A percentile compares a stretch with the other conserved stretches of the same genome.
Conservation (phyloP, 768 basidiomycete species). For the Phylloporus rhodoxanthus region DNA sequence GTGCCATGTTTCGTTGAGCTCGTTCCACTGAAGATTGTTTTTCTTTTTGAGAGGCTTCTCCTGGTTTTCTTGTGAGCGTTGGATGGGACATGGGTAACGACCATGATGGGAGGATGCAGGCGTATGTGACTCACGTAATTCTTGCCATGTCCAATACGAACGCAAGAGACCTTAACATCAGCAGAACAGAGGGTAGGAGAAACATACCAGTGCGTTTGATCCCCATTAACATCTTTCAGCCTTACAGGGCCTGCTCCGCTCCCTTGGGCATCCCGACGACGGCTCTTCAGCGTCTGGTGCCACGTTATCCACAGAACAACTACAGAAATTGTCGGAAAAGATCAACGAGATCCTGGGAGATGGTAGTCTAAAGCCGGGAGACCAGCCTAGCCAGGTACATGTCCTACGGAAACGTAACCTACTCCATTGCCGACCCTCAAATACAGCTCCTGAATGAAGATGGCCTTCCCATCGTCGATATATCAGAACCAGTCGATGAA, state of each 20-base stretch:
- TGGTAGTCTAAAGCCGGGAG: slow-evolving; percentile 37
- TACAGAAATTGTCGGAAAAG: slow-evolving; percentile 52
- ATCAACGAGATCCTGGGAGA: slow-evolving; percentile 47
- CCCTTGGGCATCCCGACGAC: slow-evolving; percentile 26
- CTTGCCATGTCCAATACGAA: slow-evolving; percentile 18
- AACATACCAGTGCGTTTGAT: background rate
- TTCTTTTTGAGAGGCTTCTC: slow-evolving; percentile 41
- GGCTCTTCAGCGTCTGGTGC: slow-evolving; percentile 3
- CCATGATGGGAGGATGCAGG: slow-evolving; percentile 29
- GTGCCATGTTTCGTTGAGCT: slow-evolving; percentile 6
- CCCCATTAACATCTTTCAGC: slow-evolving; percentile 21
- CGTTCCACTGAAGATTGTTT: slow-evolving; percentile 9
- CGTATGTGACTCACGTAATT: slow-evolving; percentile 16
- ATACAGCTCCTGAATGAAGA: slow-evolving; percentile 67
- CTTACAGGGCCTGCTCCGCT: slow-evolving; percentile 36
- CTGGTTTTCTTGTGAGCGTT: slow-evolving; percentile 39
- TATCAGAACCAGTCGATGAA: slow-evolving; percentile 50
- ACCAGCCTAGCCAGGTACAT: slow-evolving; percentile 62
- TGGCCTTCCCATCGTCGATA: slow-evolving; percentile 73
- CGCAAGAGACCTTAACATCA: slow-evolving; percentile 26
- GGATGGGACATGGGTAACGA: slow-evolving; percentile 35
- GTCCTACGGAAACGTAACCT: slow-evolving; percentile 10
- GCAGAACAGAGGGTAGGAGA: slow-evolving; percentile 36
- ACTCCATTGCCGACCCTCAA: slow-evolving; percentile 17
- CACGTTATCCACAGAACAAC: slow-evolving; percentile 42